A percentile compares a stretch with the other conserved stretches of the same genome.
phyloP scores from a whole-genome alignment of 139 green algal species.

The Diplosphaera chodatii region DNA sequence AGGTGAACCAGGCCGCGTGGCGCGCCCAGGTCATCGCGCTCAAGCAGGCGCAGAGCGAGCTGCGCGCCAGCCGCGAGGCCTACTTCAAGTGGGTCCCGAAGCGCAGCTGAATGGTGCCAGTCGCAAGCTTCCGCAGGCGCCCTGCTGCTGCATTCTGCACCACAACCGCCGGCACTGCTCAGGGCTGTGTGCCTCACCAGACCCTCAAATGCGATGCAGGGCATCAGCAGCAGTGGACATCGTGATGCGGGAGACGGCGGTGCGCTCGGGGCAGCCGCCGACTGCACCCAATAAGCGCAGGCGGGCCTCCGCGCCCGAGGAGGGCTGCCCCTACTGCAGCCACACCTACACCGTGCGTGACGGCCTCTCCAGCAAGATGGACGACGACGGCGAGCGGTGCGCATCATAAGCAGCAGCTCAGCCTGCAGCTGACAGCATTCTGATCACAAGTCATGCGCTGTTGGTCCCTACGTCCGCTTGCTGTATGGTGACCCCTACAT shows the following conservation, averaged over 20 bases:
- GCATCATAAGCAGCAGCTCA: too few relatives aligned
- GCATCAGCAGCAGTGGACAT: constrained; percentile 14
- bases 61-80: constrained; percentile 16
- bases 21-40: constrained; percentile 18
- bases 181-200: too few relatives aligned
- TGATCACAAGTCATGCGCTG: too few relatives aligned
- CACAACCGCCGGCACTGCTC: too few relatives aligned
- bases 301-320: constrained; percentile 15
- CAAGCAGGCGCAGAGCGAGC: constrained; percentile 23
- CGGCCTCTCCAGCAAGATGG: constrained; percentile 25
- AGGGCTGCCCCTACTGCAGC: constrained; percentile 38
- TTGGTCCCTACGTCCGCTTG: too few relatives aligned
- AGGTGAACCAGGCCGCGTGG: constrained; percentile 19
- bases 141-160: too few relatives aligned
- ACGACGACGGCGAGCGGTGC: constrained; percentile 18
- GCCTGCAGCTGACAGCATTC: too few relatives aligned
- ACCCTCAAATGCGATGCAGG: too few relatives aligned
- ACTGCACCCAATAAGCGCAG: constrained; percentile 17
- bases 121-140: too few relatives aligned
- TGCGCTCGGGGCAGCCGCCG: background rate
- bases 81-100: constrained; percentile 21
- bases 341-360: constrained; percentile 45
- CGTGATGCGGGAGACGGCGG: constrained; percentile 1
- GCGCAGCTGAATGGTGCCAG: too few relatives aligned
- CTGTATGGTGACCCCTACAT: too few relatives aligned